Base-by-base conservation (phyloP, 2,329 filamentous ascomycete genomes). In the Sporothrix schenckii region DNA sequence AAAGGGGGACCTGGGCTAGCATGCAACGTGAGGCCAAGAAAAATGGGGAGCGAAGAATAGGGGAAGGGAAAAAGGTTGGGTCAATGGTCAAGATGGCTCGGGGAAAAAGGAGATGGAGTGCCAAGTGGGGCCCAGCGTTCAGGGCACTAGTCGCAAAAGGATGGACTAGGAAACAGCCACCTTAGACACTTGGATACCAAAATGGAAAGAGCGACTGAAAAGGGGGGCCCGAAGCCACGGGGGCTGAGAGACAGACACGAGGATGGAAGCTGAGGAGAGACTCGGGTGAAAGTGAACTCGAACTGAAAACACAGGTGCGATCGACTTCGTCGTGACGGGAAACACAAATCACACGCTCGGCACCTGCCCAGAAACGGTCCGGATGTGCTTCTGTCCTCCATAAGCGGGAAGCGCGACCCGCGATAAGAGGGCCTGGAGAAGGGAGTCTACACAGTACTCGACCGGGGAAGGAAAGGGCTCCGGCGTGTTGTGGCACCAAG, bases 11-110 rank as follows among this genome's bases (percentile, higher is more conserved):
- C 54, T 50, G 41, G 41, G n/a, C 41, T 44, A 14, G 69, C 30
- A 67, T 70, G 54, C 69, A 56, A 68, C 66, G 39, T 63, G 44
- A 68, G 58, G 30, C 21, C 24, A 54, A 54, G 44, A 65, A 52
- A 70, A 70, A 68, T 56, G 65, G 69, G 58, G 66, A 53, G 66
- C 10, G 34, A 34, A 19, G 56, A 68, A 69, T 30, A 69, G 68
- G 68, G 68, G 60, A 54, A 68, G 39, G 19, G 47, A 21, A 54
- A 65, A 56, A 52, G 21, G 39, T 24, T 53, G 27, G 56, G 27
- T 54, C 52, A 54, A 24, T 24, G 24, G 24, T 24, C 24, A 24
- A 24, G 24, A 24, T 24, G 24, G 24, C 24, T 24, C 24, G 24
- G 24, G 24, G 69, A 30, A 41, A 70, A 68, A 53, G 56, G 47